phyloP scores from a whole-genome alignment of 192 early-diverging fungal genomes.

The Dimargaris xerosporica region DNA sequence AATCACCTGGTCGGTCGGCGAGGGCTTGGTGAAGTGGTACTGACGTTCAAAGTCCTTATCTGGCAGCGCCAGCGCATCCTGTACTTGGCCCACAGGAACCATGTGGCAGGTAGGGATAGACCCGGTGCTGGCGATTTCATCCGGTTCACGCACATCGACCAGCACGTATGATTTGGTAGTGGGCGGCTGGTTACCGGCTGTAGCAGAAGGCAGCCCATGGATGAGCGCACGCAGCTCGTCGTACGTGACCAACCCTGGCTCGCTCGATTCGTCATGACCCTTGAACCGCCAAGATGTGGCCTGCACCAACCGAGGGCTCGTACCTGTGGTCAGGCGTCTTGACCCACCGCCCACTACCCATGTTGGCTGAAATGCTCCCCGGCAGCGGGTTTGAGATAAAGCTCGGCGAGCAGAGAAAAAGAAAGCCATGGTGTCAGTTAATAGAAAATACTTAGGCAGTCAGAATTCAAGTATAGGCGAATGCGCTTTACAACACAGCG shows the following conservation, averaged over 20 bases:
- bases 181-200: not conserved
- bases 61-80: not conserved
- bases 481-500: too few species aligned
- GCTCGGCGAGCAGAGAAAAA: too few species aligned
- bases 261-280: too few species aligned
- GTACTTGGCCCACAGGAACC: conserved; percentile 2
- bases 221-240: not conserved
- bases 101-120: not conserved
- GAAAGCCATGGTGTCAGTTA: too few species aligned
- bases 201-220: not conserved
- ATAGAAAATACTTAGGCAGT: too few species aligned
- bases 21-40: conserved; percentile 5
- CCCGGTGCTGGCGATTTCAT: not conserved
- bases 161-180: not conserved
- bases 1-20: not conserved
- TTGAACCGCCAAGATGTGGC: too few species aligned
- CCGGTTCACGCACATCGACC: conserved; percentile 8
- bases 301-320: too few species aligned
- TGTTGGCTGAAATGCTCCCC: too few species aligned
- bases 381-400: too few species aligned
- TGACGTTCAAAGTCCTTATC: not conserved
- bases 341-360: too few species aligned
- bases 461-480: too few species aligned
- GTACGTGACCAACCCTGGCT: not conserved
- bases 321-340: too few species aligned